These are phyloP conservation scores for Barnettozyma vustinii DNA, from an alignment of 805 yeast species.

Conservation along the genomic window DNA sequence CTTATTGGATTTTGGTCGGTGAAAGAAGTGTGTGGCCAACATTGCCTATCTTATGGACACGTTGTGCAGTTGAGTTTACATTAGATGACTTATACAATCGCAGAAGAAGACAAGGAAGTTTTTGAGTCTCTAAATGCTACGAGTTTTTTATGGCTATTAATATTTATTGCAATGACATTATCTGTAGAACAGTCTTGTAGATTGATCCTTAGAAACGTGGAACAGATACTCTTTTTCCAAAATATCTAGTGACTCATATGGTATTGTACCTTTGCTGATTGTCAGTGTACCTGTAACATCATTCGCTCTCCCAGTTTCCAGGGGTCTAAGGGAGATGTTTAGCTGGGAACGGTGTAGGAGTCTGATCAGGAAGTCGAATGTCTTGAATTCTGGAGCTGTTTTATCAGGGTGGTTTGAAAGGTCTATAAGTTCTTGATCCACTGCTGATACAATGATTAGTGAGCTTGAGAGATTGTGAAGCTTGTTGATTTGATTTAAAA, in stretches of 20 bases:
- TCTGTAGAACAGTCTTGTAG: conserved; percentile 36
- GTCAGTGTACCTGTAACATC: conserved; percentile 74
- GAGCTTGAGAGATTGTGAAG: conserved; percentile 31
- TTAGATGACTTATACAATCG: conserved; percentile 63
- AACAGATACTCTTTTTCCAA: conserved; percentile 62
- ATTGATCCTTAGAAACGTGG: conserved; percentile 47
- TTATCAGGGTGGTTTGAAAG: conserved; percentile 17
- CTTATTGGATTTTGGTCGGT: conserved; percentile 87
- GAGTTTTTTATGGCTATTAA: not conserved
- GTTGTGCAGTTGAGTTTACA: conserved; percentile 87
- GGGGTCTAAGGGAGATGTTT: conserved; percentile 55
- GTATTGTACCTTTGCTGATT: conserved; percentile 45
- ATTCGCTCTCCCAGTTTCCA: conserved; percentile 75
- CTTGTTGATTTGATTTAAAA: conserved; percentile 30
- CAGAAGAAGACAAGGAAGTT: conserved; percentile 23
- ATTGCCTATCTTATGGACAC: conserved; percentile 73
- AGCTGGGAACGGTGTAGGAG: conserved; percentile 46
- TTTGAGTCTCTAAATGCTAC: not conserved
- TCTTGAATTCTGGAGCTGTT: conserved; percentile 34
- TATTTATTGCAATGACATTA: conserved; percentile 13
- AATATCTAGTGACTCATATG: conserved; percentile 24
- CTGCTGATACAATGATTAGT: conserved; percentile 35
- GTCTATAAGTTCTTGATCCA: conserved; percentile 36
- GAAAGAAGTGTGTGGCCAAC: conserved; percentile 93
- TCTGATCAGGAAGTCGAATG: conserved; percentile 42